Evolutionary conservation across 73 alveolate genomes (phyloP).

Genomic region (Blepharisma japonicum): DNA sequence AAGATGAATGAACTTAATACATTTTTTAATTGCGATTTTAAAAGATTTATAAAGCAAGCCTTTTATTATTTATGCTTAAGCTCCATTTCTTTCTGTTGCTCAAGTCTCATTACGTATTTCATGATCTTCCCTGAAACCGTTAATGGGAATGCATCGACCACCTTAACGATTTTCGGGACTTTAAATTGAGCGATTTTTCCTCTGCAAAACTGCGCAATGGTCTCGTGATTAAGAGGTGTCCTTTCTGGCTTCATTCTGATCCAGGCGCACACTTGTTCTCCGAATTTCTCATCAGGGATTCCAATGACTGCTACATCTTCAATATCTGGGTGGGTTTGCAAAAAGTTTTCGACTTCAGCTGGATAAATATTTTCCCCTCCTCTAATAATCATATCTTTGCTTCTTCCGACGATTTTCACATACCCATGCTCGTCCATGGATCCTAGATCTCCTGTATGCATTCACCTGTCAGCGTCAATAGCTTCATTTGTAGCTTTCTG

Average conservation of each 20-base stretch:
- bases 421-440: constrained; percentile 71
- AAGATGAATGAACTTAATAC: too few species aligned
- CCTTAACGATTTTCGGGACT: constrained; percentile 56
- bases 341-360: constrained; percentile 69
- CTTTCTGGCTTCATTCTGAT: constrained; percentile 48
- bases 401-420: constrained; percentile 74
- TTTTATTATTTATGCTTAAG: too few species aligned
- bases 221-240: constrained; percentile 32
- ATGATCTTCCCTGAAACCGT: constrained; percentile 80
- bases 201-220: constrained; percentile 50
- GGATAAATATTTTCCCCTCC: constrained; percentile 92
- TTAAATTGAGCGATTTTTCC: constrained; percentile 70
- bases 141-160: constrained; percentile 62
- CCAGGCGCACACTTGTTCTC: constrained; percentile 83
- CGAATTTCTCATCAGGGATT: constrained; percentile 64
- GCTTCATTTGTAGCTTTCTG: constrained; percentile 39
- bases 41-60: too few species aligned
- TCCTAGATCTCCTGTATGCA: constrained; percentile 73
- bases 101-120: constrained; percentile 65
- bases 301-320: constrained; percentile 75
- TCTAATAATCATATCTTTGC: constrained; percentile 79
- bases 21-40: too few species aligned
- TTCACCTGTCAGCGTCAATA: constrained; percentile 63
- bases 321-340: constrained; percentile 55
- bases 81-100: too few species aligned